Conservation (phyloP, 2,329 filamentous ascomycete genomes). For the Chaetomiaceae sp. region DNA sequence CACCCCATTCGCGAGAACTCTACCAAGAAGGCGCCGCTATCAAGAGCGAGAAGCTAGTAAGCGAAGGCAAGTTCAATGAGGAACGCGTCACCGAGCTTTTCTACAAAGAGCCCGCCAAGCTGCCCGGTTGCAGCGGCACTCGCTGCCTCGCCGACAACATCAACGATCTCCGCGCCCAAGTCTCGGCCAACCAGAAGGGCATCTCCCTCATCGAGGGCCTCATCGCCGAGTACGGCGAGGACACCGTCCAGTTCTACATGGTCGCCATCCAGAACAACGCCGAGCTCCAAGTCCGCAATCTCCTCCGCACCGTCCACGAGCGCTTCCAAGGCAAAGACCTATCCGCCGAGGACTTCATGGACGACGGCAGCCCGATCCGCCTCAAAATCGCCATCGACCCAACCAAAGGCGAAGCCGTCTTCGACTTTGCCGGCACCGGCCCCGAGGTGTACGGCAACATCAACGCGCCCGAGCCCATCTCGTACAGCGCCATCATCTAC, state of each 20-base stretch:
- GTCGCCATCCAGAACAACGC: slow-evolving; percentile 76
- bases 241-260: slow-evolving; percentile 81
- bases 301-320: slow-evolving; percentile 67
- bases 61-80: slow-evolving; percentile 74
- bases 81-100: slow-evolving; percentile 67
- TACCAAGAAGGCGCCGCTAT: slow-evolving; percentile 63
- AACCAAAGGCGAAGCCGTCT: slow-evolving; percentile 68
- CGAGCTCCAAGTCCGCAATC: slow-evolving; percentile 66
- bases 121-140: slow-evolving; percentile 73
- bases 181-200: slow-evolving; percentile 82
- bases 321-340: slow-evolving; percentile 68
- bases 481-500: slow-evolving; percentile 79
- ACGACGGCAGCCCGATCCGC: slow-evolving; percentile 74
- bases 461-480: slow-evolving; percentile 74
- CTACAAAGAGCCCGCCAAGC: slow-evolving; percentile 67
- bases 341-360: slow-evolving; percentile 76
- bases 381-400: slow-evolving; percentile 72
- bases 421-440: slow-evolving; percentile 72
- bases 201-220: slow-evolving; percentile 71
- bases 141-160: slow-evolving; percentile 77
- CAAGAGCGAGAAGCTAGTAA: slow-evolving; percentile 66
- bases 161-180: slow-evolving; percentile 81
- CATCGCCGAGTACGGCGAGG: slow-evolving; percentile 72
- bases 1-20: slow-evolving; percentile 64
- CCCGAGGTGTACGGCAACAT: slow-evolving; percentile 72